phyloP scores from a whole-genome alignment of 2,329 filamentous ascomycete genomes.

The Penicillium capsulatum region DNA sequence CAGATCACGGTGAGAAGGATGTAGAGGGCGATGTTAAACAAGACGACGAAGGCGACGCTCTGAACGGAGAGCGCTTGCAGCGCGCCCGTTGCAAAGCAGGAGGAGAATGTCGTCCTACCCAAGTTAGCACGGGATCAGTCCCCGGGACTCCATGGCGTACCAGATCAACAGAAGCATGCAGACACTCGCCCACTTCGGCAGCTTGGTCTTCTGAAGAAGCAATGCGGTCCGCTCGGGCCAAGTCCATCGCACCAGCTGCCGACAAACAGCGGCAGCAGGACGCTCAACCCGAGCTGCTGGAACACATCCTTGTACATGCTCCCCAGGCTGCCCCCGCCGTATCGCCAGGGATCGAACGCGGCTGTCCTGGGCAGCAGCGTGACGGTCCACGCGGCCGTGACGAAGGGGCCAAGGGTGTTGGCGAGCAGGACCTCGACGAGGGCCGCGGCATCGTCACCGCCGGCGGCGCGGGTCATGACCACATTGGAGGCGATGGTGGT shows the following conservation, averaged over 20 bases:
- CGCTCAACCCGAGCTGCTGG: conserved; percentile 63
- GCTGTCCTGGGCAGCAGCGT: conserved; percentile 47
- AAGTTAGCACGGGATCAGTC: conserved; percentile 43
- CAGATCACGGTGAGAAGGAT: conserved; percentile 58
- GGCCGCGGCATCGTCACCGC: conserved; percentile 62
- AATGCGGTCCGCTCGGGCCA: conserved; percentile 45
- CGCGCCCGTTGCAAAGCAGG: conserved; percentile 58
- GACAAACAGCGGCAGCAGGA: conserved; percentile 59
- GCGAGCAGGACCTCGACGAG: conserved; percentile 67
- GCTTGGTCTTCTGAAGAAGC: conserved; percentile 52
- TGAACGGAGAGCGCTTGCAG: conserved; percentile 55
- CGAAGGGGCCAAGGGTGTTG: conserved; percentile 64
- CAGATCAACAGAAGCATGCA: conserved; percentile 53
- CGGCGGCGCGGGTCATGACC: conserved; percentile 66
- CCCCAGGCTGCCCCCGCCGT: conserved; percentile 52
- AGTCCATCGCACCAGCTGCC: conserved; percentile 56
- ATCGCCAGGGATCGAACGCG: conserved; percentile 37
- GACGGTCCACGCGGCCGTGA: conserved; percentile 61
- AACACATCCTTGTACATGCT: conserved; percentile 64
- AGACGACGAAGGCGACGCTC: conserved; percentile 63
- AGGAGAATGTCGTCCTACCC: conserved; percentile 43
- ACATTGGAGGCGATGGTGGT: conserved; percentile 71
- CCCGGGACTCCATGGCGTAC: too few relatives aligned
- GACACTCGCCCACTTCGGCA: conserved; percentile 44
- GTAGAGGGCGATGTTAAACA: conserved; percentile 65